Evolutionary conservation across 192 early-diverging fungal species (phyloP).

Genomic region (Backusella sp.): DNA sequence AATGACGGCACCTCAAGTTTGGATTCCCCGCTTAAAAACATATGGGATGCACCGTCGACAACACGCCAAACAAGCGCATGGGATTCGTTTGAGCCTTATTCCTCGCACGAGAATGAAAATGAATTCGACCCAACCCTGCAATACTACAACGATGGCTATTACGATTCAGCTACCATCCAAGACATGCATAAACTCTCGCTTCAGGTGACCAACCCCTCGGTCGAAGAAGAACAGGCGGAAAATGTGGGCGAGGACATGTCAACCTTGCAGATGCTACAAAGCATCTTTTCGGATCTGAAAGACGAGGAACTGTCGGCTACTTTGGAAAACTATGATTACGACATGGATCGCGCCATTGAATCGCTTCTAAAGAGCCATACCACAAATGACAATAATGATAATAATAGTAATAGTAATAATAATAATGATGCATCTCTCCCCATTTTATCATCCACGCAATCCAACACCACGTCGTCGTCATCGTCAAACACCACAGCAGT

Average conservation of each 20-base stretch:
- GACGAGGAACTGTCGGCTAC: constrained; percentile 38
- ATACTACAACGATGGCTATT: constrained; percentile 14
- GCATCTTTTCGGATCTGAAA: constrained; percentile 41
- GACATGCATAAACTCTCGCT: constrained; percentile 21
- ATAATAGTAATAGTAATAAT: background rate
- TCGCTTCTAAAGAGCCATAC: constrained; percentile 18
- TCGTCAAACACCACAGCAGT: background rate
- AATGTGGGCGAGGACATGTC: constrained; percentile 46
- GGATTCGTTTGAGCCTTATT: constrained; percentile 5
- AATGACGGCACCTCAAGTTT: background rate
- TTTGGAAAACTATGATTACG: constrained; percentile 39
- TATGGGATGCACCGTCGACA: constrained; percentile 6
- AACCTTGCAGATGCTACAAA: constrained; percentile 42
- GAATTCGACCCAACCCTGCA: constrained; percentile 38
- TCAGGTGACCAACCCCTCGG: constrained; percentile 23
- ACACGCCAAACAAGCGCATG: background rate
- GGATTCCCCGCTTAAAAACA: background rate
- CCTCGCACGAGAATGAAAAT: constrained; percentile 7
- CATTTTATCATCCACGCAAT: background rate
- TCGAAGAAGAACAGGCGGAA: constrained; percentile 28
- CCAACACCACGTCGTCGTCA: background rate
- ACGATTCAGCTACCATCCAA: constrained; percentile 19
- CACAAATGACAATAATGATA: background rate
- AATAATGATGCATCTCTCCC: background rate
- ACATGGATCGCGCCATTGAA: constrained; percentile 44